A percentile compares a stretch with the other conserved stretches of the same genome.
Conservation (phyloP, 1,139 yeast genomes). For the Starmera stellimalicola region DNA sequence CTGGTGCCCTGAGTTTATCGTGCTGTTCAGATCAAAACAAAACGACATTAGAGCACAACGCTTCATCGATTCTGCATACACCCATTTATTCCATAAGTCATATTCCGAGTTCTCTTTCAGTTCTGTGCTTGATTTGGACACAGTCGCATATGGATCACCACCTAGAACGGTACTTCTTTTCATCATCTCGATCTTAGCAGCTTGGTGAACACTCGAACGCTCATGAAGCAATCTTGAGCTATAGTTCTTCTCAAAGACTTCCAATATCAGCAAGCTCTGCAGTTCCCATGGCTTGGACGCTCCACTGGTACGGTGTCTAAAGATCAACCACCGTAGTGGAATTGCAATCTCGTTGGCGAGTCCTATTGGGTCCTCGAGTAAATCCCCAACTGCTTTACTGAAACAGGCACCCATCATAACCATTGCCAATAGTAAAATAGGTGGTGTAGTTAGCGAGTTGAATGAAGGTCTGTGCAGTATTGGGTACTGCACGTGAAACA, state of each 20-base stretch:
- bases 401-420: conserved; percentile 33
- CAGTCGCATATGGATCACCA: conserved; percentile 33
- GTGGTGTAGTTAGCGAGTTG: conserved; percentile 33
- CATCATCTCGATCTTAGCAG: conserved; percentile 53
- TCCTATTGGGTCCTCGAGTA: conserved; percentile 11
- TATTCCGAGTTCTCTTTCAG: conserved; percentile 3
- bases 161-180: conserved; percentile 54
- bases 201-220: conserved; percentile 57
- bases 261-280: conserved; percentile 45
- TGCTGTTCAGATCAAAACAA: conserved; percentile 56
- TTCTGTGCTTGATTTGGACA: conserved; percentile 4
- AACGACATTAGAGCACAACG: conserved; percentile 63
- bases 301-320: conserved; percentile 38
- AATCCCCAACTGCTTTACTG: conserved; percentile 3
- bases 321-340: conserved; percentile 45
- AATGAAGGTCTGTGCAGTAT: conserved; percentile 46
- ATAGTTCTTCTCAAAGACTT: conserved; percentile 49
- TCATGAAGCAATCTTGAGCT: conserved; percentile 44
- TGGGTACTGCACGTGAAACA: conserved; percentile 44
- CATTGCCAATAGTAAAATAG: conserved; percentile 39
- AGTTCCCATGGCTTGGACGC: conserved; percentile 49
- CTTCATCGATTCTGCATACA: conserved; percentile 59
- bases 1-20: conserved; percentile 57
- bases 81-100: conserved; percentile 41
- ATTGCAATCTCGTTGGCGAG: conserved; percentile 33